These are phyloP conservation scores for Fagus sylvatica DNA, from an alignment of 306 rosid species.

Conservation along the genomic window DNA sequence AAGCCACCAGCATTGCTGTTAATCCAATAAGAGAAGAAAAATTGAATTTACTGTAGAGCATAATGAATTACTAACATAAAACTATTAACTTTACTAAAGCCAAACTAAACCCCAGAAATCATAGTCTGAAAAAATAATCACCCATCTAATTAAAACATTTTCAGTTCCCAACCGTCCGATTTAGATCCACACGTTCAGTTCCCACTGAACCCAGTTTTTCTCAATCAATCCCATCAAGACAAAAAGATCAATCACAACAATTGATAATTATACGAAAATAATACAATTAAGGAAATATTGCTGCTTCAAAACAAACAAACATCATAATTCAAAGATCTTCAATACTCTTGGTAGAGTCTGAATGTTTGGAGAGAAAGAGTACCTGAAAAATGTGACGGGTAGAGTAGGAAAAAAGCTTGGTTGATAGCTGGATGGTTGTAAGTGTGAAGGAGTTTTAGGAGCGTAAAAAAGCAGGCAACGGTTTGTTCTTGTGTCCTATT, in stretches of 20 bases:
- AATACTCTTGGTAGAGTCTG: too few relatives aligned
- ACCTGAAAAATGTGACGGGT: not conserved
- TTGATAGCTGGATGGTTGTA: not conserved
- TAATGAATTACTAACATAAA: too few relatives aligned
- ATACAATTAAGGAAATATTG: too few relatives aligned
- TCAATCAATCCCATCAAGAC: not conserved
- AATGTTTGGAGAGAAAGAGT: not conserved
- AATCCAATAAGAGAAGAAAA: too few relatives aligned
- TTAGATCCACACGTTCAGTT: not conserved
- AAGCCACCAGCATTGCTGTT: conserved; percentile 1
- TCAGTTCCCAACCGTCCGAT: not conserved
- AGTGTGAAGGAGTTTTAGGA: not conserved
- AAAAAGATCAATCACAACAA: not conserved
- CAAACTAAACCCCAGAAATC: not conserved
- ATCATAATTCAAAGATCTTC: too few relatives aligned
- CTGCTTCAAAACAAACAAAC: too few relatives aligned
- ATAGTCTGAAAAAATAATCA: not conserved
- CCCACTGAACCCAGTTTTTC: not conserved
- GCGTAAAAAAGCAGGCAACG: conserved; percentile 1
- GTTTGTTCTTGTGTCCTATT: not conserved
- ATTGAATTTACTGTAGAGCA: too few relatives aligned
- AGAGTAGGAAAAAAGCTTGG: not conserved
- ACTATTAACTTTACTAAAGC: too few relatives aligned
- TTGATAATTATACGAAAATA: not conserved
- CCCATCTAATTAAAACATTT: not conserved